Base-by-base conservation (phyloP, 2,329 filamentous ascomycete species). In the Coniochaeta sp. region DNA sequence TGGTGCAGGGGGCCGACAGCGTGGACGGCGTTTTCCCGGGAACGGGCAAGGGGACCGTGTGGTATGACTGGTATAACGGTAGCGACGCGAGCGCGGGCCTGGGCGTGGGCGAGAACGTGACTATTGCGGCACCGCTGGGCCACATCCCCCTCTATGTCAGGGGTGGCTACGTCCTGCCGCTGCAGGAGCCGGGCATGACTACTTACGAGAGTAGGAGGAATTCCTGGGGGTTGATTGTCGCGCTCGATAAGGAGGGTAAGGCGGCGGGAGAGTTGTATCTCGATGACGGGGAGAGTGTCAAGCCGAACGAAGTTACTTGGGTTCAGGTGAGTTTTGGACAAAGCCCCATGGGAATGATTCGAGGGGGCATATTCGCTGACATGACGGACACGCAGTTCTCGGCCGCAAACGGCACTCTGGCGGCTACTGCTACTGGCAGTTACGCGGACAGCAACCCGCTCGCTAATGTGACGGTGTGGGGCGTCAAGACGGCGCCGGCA, bases 1-100 rank as follows among this genome's bases (percentile, higher is more conserved):
- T 91, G 1, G 81, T 79, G 3, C 85, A 86, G 63, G 85, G 83
- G 8, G 82, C 82, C 19, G 81, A 75, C 0, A 81, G 78, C 1
- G 88, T 90, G 8, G 75, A 83, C 28, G 89, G 86, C 30, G 82
- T 90, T 3, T 91, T 92, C 71, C 89, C 89, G 0, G 88, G 88
- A 7, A 71, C 85, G 1, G 85, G 78, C 2, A 82, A 38, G 30
- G 54, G 54, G 9, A 38, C 84, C 44, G 71, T 85, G 2, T 93
- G 89, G 86, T 93, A 91, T 67, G 89, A 93, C 70, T 93, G 89
- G 88, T 91, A 91, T 71, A 88, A 81, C n/a, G 82, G 85, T 57
- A 79, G 78, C 0, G 77, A 77, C 0, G 76, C 90, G 10, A 56
- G 34, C 24, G 63, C 65, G 1, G 70, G 67, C 4, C 70, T 74